Evolutionary conservation across 2,329 filamentous ascomycete genomes (phyloP).

Genomic region (Domatiomyces catenatus): DNA sequence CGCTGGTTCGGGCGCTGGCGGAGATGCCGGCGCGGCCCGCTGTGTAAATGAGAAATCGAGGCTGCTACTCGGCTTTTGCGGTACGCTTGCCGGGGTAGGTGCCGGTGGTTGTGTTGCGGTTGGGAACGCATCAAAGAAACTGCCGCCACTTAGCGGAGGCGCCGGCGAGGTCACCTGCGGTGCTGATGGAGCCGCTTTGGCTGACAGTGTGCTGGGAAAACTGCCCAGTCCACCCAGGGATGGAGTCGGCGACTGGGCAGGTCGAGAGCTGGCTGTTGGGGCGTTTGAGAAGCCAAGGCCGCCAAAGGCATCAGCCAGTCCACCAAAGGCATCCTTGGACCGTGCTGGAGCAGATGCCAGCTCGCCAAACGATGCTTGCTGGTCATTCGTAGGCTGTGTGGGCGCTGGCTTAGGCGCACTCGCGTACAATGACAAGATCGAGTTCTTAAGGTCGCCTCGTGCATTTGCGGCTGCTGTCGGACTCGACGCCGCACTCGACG

Average conservation of each 20-base stretch:
- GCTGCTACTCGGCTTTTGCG: slow-evolving; percentile 34
- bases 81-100: slow-evolving; percentile 22
- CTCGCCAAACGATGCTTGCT: slow-evolving; percentile 50
- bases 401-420: slow-evolving; percentile 64
- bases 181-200: slow-evolving; percentile 29
- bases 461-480: slow-evolving; percentile 48
- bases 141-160: slow-evolving; percentile 49
- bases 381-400: slow-evolving; percentile 37
- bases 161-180: slow-evolving; percentile 33
- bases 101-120: slow-evolving; percentile 42
- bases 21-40: slow-evolving; percentile 30
- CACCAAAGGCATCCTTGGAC: slow-evolving; percentile 41
- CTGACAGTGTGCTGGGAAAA: slow-evolving; percentile 30
- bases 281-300: slow-evolving; percentile 45
- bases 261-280: slow-evolving; percentile 27
- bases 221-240: slow-evolving; percentile 47
- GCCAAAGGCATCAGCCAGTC: slow-evolving; percentile 69
- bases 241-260: slow-evolving; percentile 25
- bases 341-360: slow-evolving; percentile 45
- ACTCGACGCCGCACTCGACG: slow-evolving; percentile 63
- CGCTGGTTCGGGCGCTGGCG: slow-evolving; percentile 26
- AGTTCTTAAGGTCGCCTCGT: slow-evolving; percentile 88
- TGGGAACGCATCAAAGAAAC: slow-evolving; percentile 61
- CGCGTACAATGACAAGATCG: slow-evolving; percentile 87
- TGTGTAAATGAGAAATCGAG: slow-evolving; percentile 53